phyloP scores from a whole-genome alignment of 2,329 filamentous ascomycete species.

The Aspergillus neoniger region DNA sequence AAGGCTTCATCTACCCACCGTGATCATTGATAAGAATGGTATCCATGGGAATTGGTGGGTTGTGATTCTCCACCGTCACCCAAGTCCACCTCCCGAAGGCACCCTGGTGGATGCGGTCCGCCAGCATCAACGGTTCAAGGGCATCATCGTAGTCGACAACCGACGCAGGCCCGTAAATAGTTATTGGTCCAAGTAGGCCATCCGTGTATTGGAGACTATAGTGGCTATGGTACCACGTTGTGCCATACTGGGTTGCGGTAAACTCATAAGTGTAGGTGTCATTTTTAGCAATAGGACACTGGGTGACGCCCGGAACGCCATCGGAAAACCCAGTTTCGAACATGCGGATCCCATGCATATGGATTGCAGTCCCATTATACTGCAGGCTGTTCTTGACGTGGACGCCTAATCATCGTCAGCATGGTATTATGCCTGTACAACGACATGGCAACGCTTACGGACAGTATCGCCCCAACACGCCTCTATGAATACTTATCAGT shows the following conservation, averaged over 20 bases:
- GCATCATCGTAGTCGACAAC: background rate
- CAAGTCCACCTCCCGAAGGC: background rate
- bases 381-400: background rate
- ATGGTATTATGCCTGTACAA: no score
- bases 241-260: background rate
- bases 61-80: background rate
- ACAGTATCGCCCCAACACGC: background rate
- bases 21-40: no score
- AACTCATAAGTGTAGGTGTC: background rate
- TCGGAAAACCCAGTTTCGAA: background rate
- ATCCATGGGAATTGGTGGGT: no score
- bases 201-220: background rate
- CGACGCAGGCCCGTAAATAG: background rate
- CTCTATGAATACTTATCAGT: background rate
- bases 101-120: background rate
- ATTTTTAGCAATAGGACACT: background rate
- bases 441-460: background rate
- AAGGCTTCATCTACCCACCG: no score
- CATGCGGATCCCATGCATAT: background rate
- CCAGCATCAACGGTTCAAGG: background rate
- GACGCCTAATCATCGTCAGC: background rate
- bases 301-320: background rate
- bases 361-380: background rate
- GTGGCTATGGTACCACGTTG: background rate
- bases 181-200: background rate